Base-by-base conservation (phyloP, 192 early-diverging fungal genomes). In the Umbelopsis sp. region DNA sequence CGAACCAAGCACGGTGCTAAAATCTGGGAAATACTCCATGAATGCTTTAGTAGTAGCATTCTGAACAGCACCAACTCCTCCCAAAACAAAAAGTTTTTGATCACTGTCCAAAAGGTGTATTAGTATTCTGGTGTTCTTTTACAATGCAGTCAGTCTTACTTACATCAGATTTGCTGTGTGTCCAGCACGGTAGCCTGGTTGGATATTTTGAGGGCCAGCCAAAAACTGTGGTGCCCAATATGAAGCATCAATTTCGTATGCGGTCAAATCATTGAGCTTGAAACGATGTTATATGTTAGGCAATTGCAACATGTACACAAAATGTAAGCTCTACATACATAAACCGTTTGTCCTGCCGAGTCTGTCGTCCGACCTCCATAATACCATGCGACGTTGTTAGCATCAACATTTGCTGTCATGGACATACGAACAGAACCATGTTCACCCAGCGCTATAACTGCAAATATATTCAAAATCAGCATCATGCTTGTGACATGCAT, bases 341-440 rank as follows among this genome's bases (percentile, higher is more conserved):
- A 61, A 6, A 5, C 18, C 55, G 33, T 37, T 18, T 25, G 18
- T 35, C 30, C 30, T 12, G 27, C 55, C 1, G 55, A 11, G 7
- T 61, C 35, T 35, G 21, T 18, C 10, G 27, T 18, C 18, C 27
- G 16, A 25, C 55, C 55, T 13, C 55, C 55, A 61, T 33, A 61
- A 35, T 61, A 61, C 55, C 55, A 61, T 1, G 55, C 55, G 33
- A 37, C n/a, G 12, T 61, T 18, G 30, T 61, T 61, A 13, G 55
- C 0, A 37, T 61, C 55, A 2, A 61, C 33, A 61, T 61, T 61
- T 5, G 55, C 55, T 13, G 55, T 35, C 55, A 61, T 61, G 25
- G 55, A 27, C 55, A 61, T 61, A 16, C 55, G 55, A 35, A 35
- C 55, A 35, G 30, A 12, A 1, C 13, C 15, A 35, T 35, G 55